phyloP scores from a whole-genome alignment of 169 alveolate species.

The Plasmodium adleri region DNA sequence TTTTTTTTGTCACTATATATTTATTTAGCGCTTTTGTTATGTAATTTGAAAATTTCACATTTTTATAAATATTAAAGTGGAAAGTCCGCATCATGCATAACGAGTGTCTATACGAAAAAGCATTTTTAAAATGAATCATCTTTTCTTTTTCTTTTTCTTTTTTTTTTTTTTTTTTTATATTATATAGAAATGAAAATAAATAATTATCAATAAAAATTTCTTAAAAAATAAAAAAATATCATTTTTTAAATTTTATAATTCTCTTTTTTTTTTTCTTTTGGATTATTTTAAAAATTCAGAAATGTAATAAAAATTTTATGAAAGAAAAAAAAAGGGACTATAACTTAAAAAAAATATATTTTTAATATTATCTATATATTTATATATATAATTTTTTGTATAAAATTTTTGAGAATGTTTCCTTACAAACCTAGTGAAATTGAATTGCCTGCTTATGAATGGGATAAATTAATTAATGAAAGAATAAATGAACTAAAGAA shows the following conservation, averaged over 20 bases:
- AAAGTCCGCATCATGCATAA: slow-evolving; percentile 18
- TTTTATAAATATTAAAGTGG: slow-evolving; percentile 28
- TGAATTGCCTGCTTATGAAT: slow-evolving; percentile 63
- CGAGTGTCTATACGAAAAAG: slow-evolving; percentile 16
- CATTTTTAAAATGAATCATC: slow-evolving; percentile 65
- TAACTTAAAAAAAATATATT: neutral
- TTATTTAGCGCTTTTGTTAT: slow-evolving; percentile 19
- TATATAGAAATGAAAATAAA: neutral
- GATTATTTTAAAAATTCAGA: slow-evolving; percentile 1
- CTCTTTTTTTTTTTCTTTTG: neutral
- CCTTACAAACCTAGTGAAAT: slow-evolving; percentile 71
- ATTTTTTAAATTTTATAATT: neutral
- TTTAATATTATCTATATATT: neutral
- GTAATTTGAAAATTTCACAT: slow-evolving; percentile 48
- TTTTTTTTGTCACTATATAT: slow-evolving; percentile 22
- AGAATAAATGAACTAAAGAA: slow-evolving; percentile 64
- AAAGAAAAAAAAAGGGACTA: neutral
- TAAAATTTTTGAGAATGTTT: slow-evolving; percentile 45
- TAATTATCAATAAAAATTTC: too few species aligned
- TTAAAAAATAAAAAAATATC: neutral
- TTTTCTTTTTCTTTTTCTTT: neutral
- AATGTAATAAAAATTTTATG: neutral
- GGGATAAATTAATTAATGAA: slow-evolving; percentile 58
- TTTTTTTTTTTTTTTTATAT: slow-evolving; percentile 8
- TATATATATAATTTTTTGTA: slow-evolving; percentile 5